Base-by-base conservation (phyloP, 306 rosid genomes). In the Myrica gale region DNA sequence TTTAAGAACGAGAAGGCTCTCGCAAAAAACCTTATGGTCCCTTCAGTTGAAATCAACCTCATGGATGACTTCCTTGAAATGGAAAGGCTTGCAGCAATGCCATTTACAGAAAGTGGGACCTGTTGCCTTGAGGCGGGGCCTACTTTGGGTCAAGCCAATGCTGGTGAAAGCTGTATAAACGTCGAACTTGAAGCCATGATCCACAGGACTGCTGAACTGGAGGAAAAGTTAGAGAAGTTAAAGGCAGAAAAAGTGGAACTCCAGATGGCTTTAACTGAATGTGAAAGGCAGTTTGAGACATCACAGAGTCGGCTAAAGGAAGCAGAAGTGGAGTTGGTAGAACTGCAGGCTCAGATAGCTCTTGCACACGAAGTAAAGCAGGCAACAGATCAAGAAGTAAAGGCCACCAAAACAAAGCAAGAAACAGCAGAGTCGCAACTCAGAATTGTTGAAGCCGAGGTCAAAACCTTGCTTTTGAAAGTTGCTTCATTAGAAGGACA, bases 11-110 rank as follows among this genome's bases (percentile, higher is more conserved):
- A 73, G 52, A 88, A 79, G 79, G 50, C 69, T 48, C 37, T 32
- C 23, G 82, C 77, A 53, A 82, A 80, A 74, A 78, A 55, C 62
- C 70, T 17, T 52, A 78, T 62, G 75, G 89, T 55, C 54, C 84
- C 90, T 80, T 83, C 90, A 15, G 76, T 57, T 9, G 93, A 87
- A 74, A 90, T 92, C 85, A 78, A 84, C 82, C 90, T 90, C 90
- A 90, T 92, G 97, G 97, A 92, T 75, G 97, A 92, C 80, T 92
- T 92, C 81, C 92, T 90, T 68, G 97, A 92, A 85, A 92, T 92
- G 97, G 97, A 92, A 81, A 88, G 75, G 82, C 87, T 92, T 67
- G 96, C 84, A 71, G 89, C 96, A 42, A 81, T 85, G 76, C 88
- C 88, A 9, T 89, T 79, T 68, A 37, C 53, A 58, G 82, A 73